These are phyloP conservation scores for Lecanicillium sp. DNA, from an alignment of 2,329 filamentous ascomycete genomes.

Conservation along the genomic window DNA sequence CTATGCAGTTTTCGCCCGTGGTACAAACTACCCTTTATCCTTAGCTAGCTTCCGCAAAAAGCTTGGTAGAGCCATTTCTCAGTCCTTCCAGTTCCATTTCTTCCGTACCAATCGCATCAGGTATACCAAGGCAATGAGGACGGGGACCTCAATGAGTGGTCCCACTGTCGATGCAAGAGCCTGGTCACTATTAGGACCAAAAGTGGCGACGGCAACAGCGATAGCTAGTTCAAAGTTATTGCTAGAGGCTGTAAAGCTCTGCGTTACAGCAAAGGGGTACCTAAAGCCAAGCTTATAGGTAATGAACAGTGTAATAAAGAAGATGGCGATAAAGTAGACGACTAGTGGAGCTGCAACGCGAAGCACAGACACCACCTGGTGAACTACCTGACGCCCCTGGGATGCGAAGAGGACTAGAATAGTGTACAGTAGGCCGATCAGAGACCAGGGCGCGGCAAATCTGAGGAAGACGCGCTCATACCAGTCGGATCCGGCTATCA, in stretches of 20 bases:
- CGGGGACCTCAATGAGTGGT: slow-evolving; percentile 79
- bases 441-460: slow-evolving; percentile 62
- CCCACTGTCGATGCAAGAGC: slow-evolving; percentile 78
- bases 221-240: slow-evolving; percentile 94
- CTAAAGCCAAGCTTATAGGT: slow-evolving; percentile 61
- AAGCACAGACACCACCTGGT: slow-evolving; percentile 76
- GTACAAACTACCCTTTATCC: too few species aligned
- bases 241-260: slow-evolving; percentile 83
- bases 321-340: slow-evolving; percentile 73
- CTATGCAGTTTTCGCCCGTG: too few species aligned
- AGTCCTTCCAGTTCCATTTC: slow-evolving; percentile 44
- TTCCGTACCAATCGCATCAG: slow-evolving; percentile 54
- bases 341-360: slow-evolving; percentile 74
- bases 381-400: slow-evolving; percentile 68
- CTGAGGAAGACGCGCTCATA: slow-evolving; percentile 67
- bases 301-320: slow-evolving; percentile 58
- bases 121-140: slow-evolving; percentile 72
- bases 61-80: too few species aligned
- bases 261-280: slow-evolving; percentile 63
- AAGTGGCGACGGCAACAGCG: slow-evolving; percentile 76
- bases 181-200: slow-evolving; percentile 69
- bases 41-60: too few species aligned
- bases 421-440: slow-evolving; percentile 80
- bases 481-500: slow-evolving; percentile 44
- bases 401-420: slow-evolving; percentile 81